Percentiles rank a stretch among this genome's conserved stretches.
Evolutionary conservation across 2,329 filamentous ascomycete genomes (phyloP).

Genomic region (Colletotrichum navitas): DNA sequence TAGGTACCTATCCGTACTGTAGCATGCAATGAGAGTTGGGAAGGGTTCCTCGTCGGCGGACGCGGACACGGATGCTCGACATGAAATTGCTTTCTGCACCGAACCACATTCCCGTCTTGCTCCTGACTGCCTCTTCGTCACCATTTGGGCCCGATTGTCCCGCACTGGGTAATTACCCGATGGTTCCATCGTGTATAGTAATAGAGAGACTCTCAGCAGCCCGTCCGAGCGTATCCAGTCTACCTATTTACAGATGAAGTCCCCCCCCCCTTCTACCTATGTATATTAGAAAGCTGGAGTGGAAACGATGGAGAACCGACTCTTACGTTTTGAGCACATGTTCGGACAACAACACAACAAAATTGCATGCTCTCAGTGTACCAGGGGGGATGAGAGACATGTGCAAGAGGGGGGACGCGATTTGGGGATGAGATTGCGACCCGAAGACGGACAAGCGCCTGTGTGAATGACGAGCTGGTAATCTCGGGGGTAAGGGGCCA

Average conservation of each 20-base stretch:
- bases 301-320: not conserved
- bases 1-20: not conserved
- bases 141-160: conserved; percentile 14
- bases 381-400: conserved; percentile 18
- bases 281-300: not conserved
- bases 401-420: conserved; percentile 19
- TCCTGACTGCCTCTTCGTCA: conserved; percentile 31
- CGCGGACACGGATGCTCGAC: conserved; percentile 5
- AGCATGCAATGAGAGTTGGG: not conserved
- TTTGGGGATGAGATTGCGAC: conserved; percentile 26
- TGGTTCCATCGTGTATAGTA: not conserved
- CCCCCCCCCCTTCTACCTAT: too few relatives aligned
- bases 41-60: not conserved
- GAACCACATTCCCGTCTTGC: conserved; percentile 23
- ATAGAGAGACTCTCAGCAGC: not conserved
- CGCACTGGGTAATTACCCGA: not conserved
- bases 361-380: not conserved
- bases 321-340: conserved; percentile 17
- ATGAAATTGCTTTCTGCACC: conserved; percentile 12
- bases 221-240: not conserved
- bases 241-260: not conserved
- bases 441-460: conserved; percentile 14
- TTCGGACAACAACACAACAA: conserved; percentile 16
- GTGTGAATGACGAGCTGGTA: conserved; percentile 18
- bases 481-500: conserved; percentile 19